Percentiles rank a stretch among this genome's conserved stretches.
Evolutionary conservation across 2,329 filamentous ascomycete species (phyloP).

Genomic region (Scleromitrula shiraiana): DNA sequence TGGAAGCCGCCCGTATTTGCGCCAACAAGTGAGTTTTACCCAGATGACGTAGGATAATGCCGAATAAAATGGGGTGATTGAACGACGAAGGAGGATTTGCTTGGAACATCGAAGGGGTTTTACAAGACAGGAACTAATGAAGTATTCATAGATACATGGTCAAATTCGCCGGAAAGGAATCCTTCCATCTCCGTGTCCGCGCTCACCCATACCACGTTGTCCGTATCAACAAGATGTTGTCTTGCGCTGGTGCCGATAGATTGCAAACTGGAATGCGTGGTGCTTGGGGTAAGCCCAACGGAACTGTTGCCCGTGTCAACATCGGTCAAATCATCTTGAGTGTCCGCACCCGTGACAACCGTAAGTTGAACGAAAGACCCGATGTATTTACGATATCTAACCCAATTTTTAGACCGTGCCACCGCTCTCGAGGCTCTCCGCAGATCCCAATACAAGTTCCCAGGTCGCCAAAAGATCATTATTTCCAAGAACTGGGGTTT

Average conservation of each 20-base stretch:
- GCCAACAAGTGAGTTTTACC: slow-evolving; percentile 76
- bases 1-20: slow-evolving; percentile 99
- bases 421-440: slow-evolving; percentile 97
- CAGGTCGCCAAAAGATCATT: slow-evolving; percentile 99
- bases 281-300: slow-evolving; percentile 99
- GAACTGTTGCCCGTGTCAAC: slow-evolving; percentile 98
- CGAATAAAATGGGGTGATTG: slow-evolving; percentile 2
- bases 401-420: slow-evolving; percentile 57
- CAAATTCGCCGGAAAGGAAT: slow-evolving; percentile 64
- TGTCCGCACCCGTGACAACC: slow-evolving; percentile 90
- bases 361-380: slow-evolving; percentile 41
- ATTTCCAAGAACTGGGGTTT: slow-evolving; percentile 99
- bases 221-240: slow-evolving; percentile 99
- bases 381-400: slow-evolving; percentile 20
- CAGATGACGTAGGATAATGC: background rate
- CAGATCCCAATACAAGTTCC: slow-evolving; percentile 99
- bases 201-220: slow-evolving; percentile 99
- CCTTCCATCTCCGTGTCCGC: slow-evolving; percentile 69
- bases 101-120: background rate
- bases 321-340: slow-evolving; percentile 99
- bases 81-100: background rate
- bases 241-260: slow-evolving; percentile 99
- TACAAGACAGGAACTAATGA: slow-evolving; percentile 8
- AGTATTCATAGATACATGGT: slow-evolving; percentile 44
- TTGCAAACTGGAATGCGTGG: slow-evolving; percentile 99